Conservation (phyloP, 192 early-diverging fungal genomes). For the Kickxella alabastrina region DNA sequence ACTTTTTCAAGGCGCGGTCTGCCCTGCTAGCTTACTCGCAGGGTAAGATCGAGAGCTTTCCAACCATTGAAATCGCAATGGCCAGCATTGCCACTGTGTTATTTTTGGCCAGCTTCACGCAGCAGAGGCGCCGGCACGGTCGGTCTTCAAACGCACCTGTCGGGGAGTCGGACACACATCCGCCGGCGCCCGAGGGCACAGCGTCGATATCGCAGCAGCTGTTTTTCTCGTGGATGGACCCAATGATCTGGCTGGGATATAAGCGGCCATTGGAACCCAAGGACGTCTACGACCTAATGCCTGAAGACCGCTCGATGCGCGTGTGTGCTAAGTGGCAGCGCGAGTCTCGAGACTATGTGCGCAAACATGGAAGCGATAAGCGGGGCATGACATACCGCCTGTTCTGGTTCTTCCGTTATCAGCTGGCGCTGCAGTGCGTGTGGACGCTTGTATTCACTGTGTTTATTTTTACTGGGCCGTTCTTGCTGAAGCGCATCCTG, state of each 20-base stretch:
- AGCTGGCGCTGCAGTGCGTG: constrained; percentile 47
- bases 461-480: constrained; percentile 55
- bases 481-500: constrained; percentile 57
- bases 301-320: constrained; percentile 27
- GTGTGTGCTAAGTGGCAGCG: constrained; percentile 36
- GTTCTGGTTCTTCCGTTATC: constrained; percentile 49
- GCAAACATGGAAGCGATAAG: constrained; percentile 28
- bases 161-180: constrained; percentile 7
- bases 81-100: constrained; percentile 11
- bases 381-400: constrained; percentile 33
- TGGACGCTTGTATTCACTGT: constrained; percentile 48
- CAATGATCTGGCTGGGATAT: constrained; percentile 63
- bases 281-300: constrained; percentile 58
- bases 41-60: constrained; percentile 1
- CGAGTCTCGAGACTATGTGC: constrained; percentile 19
- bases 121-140: constrained; percentile 43
- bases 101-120: constrained; percentile 39
- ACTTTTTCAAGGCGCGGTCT: constrained; percentile 28
- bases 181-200: constrained; percentile 53
- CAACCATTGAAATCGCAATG: constrained; percentile 18
- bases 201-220: constrained; percentile 58
- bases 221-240: constrained; percentile 62
- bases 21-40: constrained; percentile 35
- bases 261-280: constrained; percentile 58
- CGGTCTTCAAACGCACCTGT: constrained; percentile 19